Base-by-base conservation (phyloP, 257 asterid species). In the Capsicum baccatum region DNA sequence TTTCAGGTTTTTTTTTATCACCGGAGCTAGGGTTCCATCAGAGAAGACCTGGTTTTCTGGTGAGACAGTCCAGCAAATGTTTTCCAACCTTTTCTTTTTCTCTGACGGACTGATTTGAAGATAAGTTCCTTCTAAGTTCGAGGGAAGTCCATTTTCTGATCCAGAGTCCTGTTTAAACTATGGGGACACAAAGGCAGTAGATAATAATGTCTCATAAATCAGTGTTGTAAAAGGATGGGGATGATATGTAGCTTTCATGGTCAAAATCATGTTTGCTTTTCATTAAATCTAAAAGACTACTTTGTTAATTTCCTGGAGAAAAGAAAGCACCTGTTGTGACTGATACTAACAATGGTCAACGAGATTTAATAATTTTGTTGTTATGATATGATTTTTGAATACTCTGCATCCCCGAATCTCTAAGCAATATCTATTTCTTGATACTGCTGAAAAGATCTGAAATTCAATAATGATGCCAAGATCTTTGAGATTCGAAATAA, bases 191-290 rank as follows among this genome's bases (percentile, higher is more conserved):
- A 64, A 64, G 71, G 71, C 0, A 4, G 71, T 0, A 63, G 39
- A 63, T 66, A 66, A 66, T 66, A 66, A 66, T n/a, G 44, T 66
- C 71, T 64, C 44, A 64, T 42, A 64, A 26, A 64, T 66, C 6
- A 26, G n/a, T 2, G 73, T 35, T 66, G 48, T 66, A 66, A 66
- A 66, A 66, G 0, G 73, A 66, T 33, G 8, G 48, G 19, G 73
- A 3, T 35, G 48, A 35, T 66, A 66, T 0, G 48, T 35, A 13
- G 10, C 48, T 33, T 66, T 47, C 19, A 66, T 33, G n/a, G 47
- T 66, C n/a, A 39, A 66, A 66, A 66, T 35, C 47, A 16, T 35
- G 47, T 66, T 35, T 66, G 73, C 73, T 33, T 66, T 66, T 35
- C 8, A 9, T 66, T 66, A 66, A 35, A 35, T 35, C 48, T 66